Evolutionary conservation across 2,329 filamentous ascomycete species (phyloP), one percentile per base, ranked within the genome.

Genomic region (Ophiostoma angusticollis): DNA sequence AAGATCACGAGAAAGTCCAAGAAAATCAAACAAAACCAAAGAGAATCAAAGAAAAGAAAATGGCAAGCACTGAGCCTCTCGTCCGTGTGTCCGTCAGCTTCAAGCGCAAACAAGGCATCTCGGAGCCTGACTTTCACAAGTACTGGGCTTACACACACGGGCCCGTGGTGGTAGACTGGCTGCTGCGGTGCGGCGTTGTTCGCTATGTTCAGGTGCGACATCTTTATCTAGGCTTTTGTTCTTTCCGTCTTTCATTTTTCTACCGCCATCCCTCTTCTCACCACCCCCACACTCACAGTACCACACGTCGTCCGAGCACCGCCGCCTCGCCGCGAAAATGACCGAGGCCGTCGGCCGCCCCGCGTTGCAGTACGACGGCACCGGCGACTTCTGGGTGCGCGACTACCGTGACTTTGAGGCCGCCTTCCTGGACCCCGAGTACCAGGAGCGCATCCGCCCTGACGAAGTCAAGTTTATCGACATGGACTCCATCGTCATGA

Each of bases 351-450:
- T 31, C 3, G 35, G 35, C 35, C 35, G 35, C 27, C 35, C 27
- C 6, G 19, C 25, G n/a, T 21, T 37, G 27, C 18, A 22, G 27
- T 37, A 37, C 35, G 35, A 37, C 19, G 35, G 35, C 28, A 37
- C 31, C 27, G 35, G 35, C 18, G 35, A 37, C 21, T 37, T 37
- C n/a, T 37, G 35, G 35, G 35, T 37, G n/a, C 35, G 35, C 35
- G 31, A 37, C 27, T 37, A 37, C 35, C 27, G 31, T 19, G 35
- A 31, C 35, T 37, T 37, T 31, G 35, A 37, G 28, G 35, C 35
- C 5, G 35, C 35, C 3, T 37, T 37, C 27, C 35, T 31, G n/a
- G 35, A 31, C 19, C 28, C 19, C 5, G 35, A 37, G 35, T 37
- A 37, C 35, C 35, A 37, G 35, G 28, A 31, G 28, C 31, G 23